Base-by-base conservation (phyloP, 768 basidiomycete species). In the Heimioporus sp. region DNA sequence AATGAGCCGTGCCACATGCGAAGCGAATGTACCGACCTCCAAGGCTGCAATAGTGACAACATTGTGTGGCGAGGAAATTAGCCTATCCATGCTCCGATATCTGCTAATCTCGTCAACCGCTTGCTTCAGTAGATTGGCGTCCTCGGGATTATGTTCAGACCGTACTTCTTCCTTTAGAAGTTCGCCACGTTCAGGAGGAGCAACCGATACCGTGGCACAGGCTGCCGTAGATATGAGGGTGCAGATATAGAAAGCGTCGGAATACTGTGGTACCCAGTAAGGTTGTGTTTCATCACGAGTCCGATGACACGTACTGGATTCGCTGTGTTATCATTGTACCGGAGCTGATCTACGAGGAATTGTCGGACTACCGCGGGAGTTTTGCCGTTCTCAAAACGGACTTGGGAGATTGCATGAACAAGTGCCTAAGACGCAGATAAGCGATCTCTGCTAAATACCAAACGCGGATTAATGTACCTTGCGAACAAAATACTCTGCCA, bases 11-110 rank as follows among this genome's bases (percentile, higher is more conserved):
- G 41, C 40, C 30, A 48, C 28, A 49, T 41, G 19, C 35, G 43
- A 19, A 49, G 39, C 8, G 16, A 35, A 41, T 30, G n/a, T 7
- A 70, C 81, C 52, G 54, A 96, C 93, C 81, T 98, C 92, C 49
- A 99, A 74, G 9, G 86, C 87, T 21, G 97, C 92, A 44, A 90
- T 80, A 1, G 97, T 95, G 24, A 98, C 88, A 32, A 92, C 83
- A 64, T 99, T 99, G 60, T 96, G 93, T 43, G 86, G 85, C 1
- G 95, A 96, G 10, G 97, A 93, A 51, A 98, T 94, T 15, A 98
- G 76, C 49, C 94, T 80, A 69, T 99, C 97, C 86, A 97, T 92
- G 62, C 85, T 91, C 51, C 92, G 85, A 72, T 95, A 96, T 40
- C 96, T 81, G 62, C 93, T 90, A 31, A 98, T 82, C 65, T 96